Evolutionary conservation across 2,329 filamentous ascomycete species (phyloP), one percentile per base, ranked within the genome.

Genomic region (Trichophyton schoenleinii): DNA sequence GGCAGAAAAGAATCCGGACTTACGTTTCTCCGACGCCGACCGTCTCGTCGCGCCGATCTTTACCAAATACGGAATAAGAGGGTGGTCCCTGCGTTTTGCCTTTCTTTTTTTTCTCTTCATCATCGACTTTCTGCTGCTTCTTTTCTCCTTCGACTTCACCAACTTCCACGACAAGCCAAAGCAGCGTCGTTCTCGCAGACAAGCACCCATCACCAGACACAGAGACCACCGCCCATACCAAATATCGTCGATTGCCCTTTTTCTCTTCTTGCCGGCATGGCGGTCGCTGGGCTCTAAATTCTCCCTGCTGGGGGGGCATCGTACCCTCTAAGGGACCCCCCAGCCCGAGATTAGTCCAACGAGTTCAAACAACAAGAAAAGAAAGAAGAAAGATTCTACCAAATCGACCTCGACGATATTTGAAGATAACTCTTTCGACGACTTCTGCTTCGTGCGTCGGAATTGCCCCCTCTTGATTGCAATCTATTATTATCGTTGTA

Each of bases 221-320:
- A 44, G 61, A 62, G 49, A 9, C 34, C 66, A 65, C 61, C 61
- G 65, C 61, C 28, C 68, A 28, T 59, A 59, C 59, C 58, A 80
- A 82, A 84, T 85, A 87, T 86, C 80, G 85, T 88, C 86, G 85
- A 87, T 80, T 80, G 41, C 80, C 52, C 20, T 53, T 55, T 55
- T 55, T 55, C 52, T 55, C 52, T 79, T 76, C 86, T 85, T 83
- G 84, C 83, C 83, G 84, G 81, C 41, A 78, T 78, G 85, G 85
- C 86, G 81, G 80, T 87, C 86, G 86, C 85, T 88, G 87, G 87
- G 87, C 88, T 92, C 87, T 95, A 91, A 91, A 89, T 83, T 78
- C 83, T 85, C 76, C 86, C 87, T 91, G 84, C 86, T 86, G 85
- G 83, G 80, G 79, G 75, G 59, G 44, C 53, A 57, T 42, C 60